Evolutionary conservation across 108 stramenopile genomes (phyloP), one percentile per base, ranked within the genome.

Genomic region (Conticribra weissflogii): DNA sequence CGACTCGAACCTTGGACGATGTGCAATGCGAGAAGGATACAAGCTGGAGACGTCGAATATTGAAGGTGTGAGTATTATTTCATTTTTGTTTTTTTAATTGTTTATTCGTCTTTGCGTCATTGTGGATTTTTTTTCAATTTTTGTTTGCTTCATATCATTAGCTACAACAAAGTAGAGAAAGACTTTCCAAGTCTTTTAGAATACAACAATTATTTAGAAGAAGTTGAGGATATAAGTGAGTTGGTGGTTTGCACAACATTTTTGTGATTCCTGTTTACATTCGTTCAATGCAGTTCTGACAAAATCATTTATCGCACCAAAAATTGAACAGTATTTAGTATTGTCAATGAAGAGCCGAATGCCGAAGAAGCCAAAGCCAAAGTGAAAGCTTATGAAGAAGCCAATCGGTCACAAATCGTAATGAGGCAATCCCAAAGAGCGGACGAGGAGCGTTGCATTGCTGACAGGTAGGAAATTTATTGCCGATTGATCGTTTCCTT

Each of bases 131-230:
- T 17, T 21, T 19, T 44, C 28, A 33, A 44, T 15, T 28, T 24
- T 28, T 7, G 0, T 53, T 29, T 17, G 50, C 55, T 5, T 33
- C 3, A 3, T 25, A 16, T 27, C 12, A 18, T 17, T n/a, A 74
- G 73, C 9, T 94, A 88, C 64, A 94, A 94, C 75, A 94, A 91
- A 66, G 77, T 82, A 0, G 83, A 94, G 60, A 78, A 68, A 29
- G 93, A 94, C 69, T 94, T 94, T 65, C 58, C 85, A 17, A 76
- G 76, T 3, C 74, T 94, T 5, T 58, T 89, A 24, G 90, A 94
- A 78, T 94, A 88, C 83, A 94, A 94, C 71, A 88, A 94, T 77
- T 94, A 94, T 69, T 77, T 94, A 44, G 93, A 94, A 82, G 88
- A 91, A 80, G 90, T 91, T 21, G 93, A 94, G 50, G 88, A 89